Percentiles rank a stretch among this genome's conserved stretches.
Evolutionary conservation across 2,329 filamentous ascomycete species (phyloP).

Genomic region (Phoma sp.): DNA sequence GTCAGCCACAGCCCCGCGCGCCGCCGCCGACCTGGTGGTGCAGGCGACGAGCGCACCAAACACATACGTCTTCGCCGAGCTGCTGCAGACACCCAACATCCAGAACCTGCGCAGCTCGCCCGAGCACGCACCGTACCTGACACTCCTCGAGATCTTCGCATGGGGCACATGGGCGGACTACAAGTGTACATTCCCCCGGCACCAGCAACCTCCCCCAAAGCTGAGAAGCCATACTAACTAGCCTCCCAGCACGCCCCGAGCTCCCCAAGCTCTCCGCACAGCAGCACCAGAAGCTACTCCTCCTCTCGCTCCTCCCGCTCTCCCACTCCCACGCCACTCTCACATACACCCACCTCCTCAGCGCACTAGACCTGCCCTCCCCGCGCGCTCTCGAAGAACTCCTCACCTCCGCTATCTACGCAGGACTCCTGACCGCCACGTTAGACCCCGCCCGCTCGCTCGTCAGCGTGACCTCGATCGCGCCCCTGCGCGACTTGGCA

Average conservation of each 20-base stretch:
- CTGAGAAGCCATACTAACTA: background rate
- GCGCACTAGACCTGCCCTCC: slow-evolving; percentile 69
- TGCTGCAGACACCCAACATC: slow-evolving; percentile 81
- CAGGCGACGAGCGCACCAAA: slow-evolving; percentile 89
- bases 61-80: slow-evolving; percentile 92
- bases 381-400: slow-evolving; percentile 80
- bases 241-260: slow-evolving; percentile 46
- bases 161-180: slow-evolving; percentile 89
- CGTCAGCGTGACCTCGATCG: slow-evolving; percentile 79
- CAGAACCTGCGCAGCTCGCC: slow-evolving; percentile 70
- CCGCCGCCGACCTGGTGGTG: slow-evolving; percentile 82
- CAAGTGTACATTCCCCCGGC: slow-evolving; percentile 54
- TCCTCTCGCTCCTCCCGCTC: slow-evolving; percentile 86
- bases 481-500: slow-evolving; percentile 83
- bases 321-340: slow-evolving; percentile 70
- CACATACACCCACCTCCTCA: slow-evolving; percentile 73
- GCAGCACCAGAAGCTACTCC: slow-evolving; percentile 84
- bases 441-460: slow-evolving; percentile 78
- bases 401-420: slow-evolving; percentile 86
- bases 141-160: slow-evolving; percentile 84
- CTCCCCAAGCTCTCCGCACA: slow-evolving; percentile 75
- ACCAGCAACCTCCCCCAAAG: background rate
- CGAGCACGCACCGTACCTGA: slow-evolving; percentile 69
- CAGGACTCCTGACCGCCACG: slow-evolving; percentile 78
- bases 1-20: slow-evolving; percentile 80